Conservation (phyloP, 192 early-diverging fungal species). For the Podila minutissima region DNA sequence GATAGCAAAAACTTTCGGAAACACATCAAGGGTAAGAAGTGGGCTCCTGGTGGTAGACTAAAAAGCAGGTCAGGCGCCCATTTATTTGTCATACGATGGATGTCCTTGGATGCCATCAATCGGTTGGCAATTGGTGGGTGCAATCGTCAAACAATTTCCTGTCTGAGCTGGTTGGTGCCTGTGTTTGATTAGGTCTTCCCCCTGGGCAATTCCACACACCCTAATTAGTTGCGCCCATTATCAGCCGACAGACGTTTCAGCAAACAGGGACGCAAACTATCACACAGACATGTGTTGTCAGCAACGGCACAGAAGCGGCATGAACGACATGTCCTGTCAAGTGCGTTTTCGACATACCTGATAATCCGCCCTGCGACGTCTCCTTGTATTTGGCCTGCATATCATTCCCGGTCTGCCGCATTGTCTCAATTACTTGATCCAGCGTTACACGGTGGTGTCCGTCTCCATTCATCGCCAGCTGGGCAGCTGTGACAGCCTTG, state of each 20-base stretch:
- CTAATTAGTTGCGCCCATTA: too few relatives aligned
- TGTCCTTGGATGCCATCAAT: not conserved
- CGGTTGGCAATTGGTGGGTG: not conserved
- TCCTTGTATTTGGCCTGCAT: conserved; percentile 98
- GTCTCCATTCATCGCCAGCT: conserved; percentile 92
- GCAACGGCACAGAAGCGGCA: not conserved
- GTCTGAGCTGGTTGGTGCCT: too few relatives aligned
- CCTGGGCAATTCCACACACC: too few relatives aligned
- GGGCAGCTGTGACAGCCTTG: conserved; percentile 96
- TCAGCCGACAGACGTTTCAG: not conserved
- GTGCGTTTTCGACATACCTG: conserved; percentile 67
- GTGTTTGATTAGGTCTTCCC: too few relatives aligned
- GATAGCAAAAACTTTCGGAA: too few relatives aligned
- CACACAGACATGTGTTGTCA: not conserved
- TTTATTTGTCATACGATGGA: not conserved
- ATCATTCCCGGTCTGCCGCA: conserved; percentile 91
- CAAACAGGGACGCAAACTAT: not conserved
- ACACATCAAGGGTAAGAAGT: too few relatives aligned
- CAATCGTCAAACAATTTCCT: not conserved
- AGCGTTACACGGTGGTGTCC: conserved; percentile 90
- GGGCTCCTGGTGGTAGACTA: too few relatives aligned
- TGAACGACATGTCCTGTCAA: too few relatives aligned
- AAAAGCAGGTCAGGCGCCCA: not conserved
- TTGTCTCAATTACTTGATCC: conserved; percentile 95
- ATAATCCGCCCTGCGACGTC: conserved; percentile 93